phyloP scores from a whole-genome alignment of 805 yeast genomes.

The Cyberlindnera bimundalis region DNA sequence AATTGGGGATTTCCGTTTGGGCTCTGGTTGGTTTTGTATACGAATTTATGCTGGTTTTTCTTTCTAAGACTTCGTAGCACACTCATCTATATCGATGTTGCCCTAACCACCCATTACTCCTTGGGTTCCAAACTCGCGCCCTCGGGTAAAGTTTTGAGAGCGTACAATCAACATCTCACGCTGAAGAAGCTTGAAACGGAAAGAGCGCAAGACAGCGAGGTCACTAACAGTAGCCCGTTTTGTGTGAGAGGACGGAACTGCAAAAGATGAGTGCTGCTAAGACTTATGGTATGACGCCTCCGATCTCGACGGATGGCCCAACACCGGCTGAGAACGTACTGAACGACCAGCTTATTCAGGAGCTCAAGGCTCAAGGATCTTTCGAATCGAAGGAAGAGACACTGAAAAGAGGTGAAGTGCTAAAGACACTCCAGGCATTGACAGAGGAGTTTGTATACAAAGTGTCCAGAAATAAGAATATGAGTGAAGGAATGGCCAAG shows the following conservation, averaged over 20 bases:
- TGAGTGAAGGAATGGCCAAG: slow-evolving; percentile 95
- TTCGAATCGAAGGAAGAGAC: slow-evolving; percentile 88
- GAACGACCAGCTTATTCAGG: slow-evolving; percentile 74
- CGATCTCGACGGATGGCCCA: slow-evolving; percentile 83
- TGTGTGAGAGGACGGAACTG: too few species aligned
- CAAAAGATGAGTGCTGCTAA: slow-evolving; percentile 11
- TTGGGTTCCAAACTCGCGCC: not conserved
- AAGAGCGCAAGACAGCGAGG: too few species aligned
- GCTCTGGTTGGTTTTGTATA: slow-evolving; percentile 5
- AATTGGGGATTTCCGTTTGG: too few species aligned
- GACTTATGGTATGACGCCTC: slow-evolving; percentile 37
- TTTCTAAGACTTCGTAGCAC: too few species aligned
- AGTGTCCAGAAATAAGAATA: slow-evolving; percentile 77
- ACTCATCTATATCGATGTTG: not conserved
- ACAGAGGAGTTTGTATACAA: slow-evolving; percentile 78
- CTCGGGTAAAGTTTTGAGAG: not conserved
- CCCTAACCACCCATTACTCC: not conserved
- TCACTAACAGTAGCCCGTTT: too few species aligned
- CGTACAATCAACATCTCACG: not conserved
- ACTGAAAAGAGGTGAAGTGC: slow-evolving; percentile 70
- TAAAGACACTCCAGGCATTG: slow-evolving; percentile 66
- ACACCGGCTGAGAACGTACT: slow-evolving; percentile 72
- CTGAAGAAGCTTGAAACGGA: not conserved
- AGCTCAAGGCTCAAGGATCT: slow-evolving; percentile 77
- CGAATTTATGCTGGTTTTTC: not conserved